phyloP scores from a whole-genome alignment of 2,329 filamentous ascomycete genomes.

The Hypoxylon sp. region DNA sequence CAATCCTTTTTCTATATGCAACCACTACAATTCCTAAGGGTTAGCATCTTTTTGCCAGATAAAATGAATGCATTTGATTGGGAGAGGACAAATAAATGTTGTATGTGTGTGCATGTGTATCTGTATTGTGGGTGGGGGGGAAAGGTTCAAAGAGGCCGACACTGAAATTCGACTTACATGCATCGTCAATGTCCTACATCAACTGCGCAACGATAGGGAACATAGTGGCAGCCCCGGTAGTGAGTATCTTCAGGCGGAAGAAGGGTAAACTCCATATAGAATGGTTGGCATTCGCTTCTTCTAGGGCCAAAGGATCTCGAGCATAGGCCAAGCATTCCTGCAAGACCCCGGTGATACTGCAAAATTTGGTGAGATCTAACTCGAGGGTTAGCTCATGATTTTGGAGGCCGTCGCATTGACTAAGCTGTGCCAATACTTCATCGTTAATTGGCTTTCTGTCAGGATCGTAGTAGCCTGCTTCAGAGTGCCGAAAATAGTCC shows the following conservation, averaged over 20 bases:
- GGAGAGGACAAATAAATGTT: too few species aligned
- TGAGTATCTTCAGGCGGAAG: background rate
- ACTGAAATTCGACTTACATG: constrained; percentile 21
- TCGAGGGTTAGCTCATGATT: background rate
- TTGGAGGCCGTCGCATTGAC: background rate
- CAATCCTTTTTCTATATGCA: background rate
- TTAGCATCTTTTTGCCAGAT: constrained; percentile 4
- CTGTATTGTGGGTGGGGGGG: too few species aligned
- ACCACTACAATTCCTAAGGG: background rate
- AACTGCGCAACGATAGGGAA: background rate
- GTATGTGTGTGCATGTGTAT: background rate
- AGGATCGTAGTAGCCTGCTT: too few species aligned
- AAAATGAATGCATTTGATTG: background rate
- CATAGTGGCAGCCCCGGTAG: background rate
- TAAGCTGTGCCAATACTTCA: background rate
- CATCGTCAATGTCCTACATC: constrained; percentile 5
- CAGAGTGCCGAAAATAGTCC: too few species aligned
- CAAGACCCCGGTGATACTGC: background rate
- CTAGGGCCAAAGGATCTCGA: background rate
- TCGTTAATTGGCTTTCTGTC: background rate
- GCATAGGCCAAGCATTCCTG: background rate
- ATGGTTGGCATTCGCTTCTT: background rate
- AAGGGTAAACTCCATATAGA: constrained; percentile 18
- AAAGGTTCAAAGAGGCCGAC: background rate
- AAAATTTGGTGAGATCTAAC: background rate